phyloP scores from a whole-genome alignment of 2,329 filamentous ascomycete species.

The Pseudogymnoascus sp. region DNA sequence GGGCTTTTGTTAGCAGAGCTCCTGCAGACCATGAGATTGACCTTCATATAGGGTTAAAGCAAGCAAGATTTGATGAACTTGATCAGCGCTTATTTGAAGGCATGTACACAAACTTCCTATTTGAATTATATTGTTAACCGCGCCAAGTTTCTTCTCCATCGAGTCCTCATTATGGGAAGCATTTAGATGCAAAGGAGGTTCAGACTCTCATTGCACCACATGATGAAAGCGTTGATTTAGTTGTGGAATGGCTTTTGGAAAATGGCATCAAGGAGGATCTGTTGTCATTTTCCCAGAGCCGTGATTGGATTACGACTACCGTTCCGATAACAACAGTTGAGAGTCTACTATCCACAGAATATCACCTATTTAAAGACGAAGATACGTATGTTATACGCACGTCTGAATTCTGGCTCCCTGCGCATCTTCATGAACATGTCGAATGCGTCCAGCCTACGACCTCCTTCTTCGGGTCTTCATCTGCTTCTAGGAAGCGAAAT shows the following conservation, averaged over 20 bases:
- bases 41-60: slow-evolving; percentile 50
- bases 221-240: slow-evolving; percentile 41
- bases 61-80: slow-evolving; percentile 45
- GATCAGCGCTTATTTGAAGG: slow-evolving; percentile 47
- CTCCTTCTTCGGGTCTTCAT: slow-evolving; percentile 38
- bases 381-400: slow-evolving; percentile 43
- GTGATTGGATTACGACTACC: slow-evolving; percentile 48
- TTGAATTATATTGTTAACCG: slow-evolving; percentile 11
- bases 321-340: slow-evolving; percentile 45
- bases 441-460: slow-evolving; percentile 54
- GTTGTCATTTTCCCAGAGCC: slow-evolving; percentile 40
- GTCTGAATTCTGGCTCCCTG: slow-evolving; percentile 48
- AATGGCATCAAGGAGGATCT: slow-evolving; percentile 37
- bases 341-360: slow-evolving; percentile 43
- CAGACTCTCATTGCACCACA: slow-evolving; percentile 44
- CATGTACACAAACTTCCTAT: slow-evolving; percentile 18
- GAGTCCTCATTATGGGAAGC: slow-evolving; percentile 46
- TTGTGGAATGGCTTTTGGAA: slow-evolving; percentile 47
- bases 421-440: slow-evolving; percentile 48
- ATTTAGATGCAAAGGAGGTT: slow-evolving; percentile 44
- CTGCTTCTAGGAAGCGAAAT: background rate
- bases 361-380: slow-evolving; percentile 45
- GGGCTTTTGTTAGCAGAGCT: slow-evolving; percentile 40
- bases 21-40: slow-evolving; percentile 41
- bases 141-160: slow-evolving; percentile 42